Percentiles rank a stretch among this genome's conserved stretches.
phyloP scores from a whole-genome alignment of 2,329 filamentous ascomycete genomes.

The Phyllosticta capitalensis region DNA sequence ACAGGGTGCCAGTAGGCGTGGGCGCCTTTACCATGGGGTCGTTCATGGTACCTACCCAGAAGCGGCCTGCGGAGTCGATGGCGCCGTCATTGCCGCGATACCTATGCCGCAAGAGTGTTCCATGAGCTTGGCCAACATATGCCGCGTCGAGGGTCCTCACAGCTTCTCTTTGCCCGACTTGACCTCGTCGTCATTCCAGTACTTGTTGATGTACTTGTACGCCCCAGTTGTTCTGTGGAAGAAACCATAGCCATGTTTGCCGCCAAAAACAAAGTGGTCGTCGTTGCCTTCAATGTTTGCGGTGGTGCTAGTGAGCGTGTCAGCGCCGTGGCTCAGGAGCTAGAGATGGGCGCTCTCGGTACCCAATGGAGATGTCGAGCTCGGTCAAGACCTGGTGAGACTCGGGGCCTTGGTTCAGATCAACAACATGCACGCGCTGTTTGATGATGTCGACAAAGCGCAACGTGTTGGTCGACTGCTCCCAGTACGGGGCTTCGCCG shows the following conservation, averaged over 20 bases:
- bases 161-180: constrained; percentile 35
- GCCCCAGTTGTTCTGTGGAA: constrained; percentile 54
- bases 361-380: constrained; percentile 49
- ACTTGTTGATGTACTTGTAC: constrained; percentile 47
- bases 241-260: constrained; percentile 74
- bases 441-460: constrained; percentile 80
- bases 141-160: constrained; percentile 22
- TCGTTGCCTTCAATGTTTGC: constrained; percentile 65
- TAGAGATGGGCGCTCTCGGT: constrained; percentile 13
- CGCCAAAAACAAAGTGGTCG: constrained; percentile 63
- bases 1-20: constrained; percentile 53
- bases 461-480: constrained; percentile 53
- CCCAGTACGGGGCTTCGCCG: constrained; percentile 68
- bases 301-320: constrained; percentile 38
- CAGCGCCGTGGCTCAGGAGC: neutral
- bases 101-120: constrained; percentile 18
- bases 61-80: constrained; percentile 68
- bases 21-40: constrained; percentile 57
- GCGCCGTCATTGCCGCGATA: constrained; percentile 73
- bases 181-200: constrained; percentile 44
- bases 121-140: neutral
- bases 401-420: constrained; percentile 52
- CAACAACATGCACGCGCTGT: constrained; percentile 61
- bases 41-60: constrained; percentile 83
- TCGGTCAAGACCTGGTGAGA: constrained; percentile 47